Conservation (phyloP, 805 yeast genomes). For the Wickerhamomyces silvicola region DNA sequence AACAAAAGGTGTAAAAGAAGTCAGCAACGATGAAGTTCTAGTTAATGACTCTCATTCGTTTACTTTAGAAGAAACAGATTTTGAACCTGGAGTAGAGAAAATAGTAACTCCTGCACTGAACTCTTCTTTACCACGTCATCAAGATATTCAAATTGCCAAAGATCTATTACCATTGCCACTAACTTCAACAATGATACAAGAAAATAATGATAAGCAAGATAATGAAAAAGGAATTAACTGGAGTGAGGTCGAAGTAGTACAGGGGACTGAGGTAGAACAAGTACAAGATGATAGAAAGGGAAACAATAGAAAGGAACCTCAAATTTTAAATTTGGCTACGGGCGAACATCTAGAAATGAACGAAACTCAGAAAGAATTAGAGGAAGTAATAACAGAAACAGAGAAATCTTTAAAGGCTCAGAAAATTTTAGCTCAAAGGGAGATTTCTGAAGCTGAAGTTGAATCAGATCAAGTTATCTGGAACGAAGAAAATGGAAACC, state of each 20-base stretch:
- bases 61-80: conserved; percentile 12
- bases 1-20: conserved; percentile 6
- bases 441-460: conserved; percentile 1
- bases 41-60: conserved; percentile 4
- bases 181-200: background rate
- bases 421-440: background rate
- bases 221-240: background rate
- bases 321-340: too few relatives aligned
- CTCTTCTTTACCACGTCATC: conserved; percentile 10
- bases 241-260: too few relatives aligned
- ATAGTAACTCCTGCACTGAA: too few relatives aligned
- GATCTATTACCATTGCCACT: conserved; percentile 10
- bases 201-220: background rate
- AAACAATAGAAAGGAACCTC: too few relatives aligned
- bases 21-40: background rate
- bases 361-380: too few relatives aligned
- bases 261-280: background rate
- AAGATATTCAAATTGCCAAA: conserved; percentile 12
- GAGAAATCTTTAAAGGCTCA: too few relatives aligned
- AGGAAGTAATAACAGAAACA: too few relatives aligned
- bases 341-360: too few relatives aligned
- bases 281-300: too few relatives aligned
- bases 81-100: too few relatives aligned
- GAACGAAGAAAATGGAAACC: too few relatives aligned
- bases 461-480: conserved; percentile 1